phyloP scores from a whole-genome alignment of 2,329 filamentous ascomycete species.

The Xylaria sp. region DNA sequence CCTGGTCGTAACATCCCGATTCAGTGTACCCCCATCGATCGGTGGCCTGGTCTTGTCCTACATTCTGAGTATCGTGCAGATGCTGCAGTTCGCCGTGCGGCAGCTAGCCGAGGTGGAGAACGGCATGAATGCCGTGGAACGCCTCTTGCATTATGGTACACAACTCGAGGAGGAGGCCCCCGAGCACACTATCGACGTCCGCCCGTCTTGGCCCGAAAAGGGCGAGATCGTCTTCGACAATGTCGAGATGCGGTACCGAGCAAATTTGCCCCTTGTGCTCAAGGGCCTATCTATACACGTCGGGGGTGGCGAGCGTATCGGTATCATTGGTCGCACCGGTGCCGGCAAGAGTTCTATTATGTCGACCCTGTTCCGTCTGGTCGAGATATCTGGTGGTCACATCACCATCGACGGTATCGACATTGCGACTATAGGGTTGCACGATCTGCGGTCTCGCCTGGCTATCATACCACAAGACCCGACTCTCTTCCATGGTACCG shows the following conservation, averaged over 20 bases:
- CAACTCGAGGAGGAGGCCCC: constrained; percentile 90
- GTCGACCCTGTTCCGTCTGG: constrained; percentile 81
- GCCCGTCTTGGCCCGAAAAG: constrained; percentile 82
- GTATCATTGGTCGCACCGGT: constrained; percentile 83
- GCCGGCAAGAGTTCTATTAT: constrained; percentile 87
- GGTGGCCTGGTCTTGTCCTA: constrained; percentile 91
- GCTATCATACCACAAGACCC: constrained; percentile 88
- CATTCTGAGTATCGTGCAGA: constrained; percentile 90
- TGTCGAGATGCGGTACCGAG: constrained; percentile 82
- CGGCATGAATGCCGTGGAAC: constrained; percentile 96
- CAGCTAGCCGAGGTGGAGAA: constrained; percentile 97
- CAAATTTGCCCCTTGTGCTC: constrained; percentile 76
- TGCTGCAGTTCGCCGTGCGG: constrained; percentile 94
- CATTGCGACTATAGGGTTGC: constrained; percentile 78
- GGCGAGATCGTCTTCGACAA: constrained; percentile 82
- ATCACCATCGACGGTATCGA: constrained; percentile 74
- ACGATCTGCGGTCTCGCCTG: constrained; percentile 78
- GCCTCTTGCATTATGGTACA: constrained; percentile 88
- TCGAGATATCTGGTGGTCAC: constrained; percentile 70
- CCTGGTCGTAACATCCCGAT: constrained; percentile 89
- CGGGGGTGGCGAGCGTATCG: constrained; percentile 79
- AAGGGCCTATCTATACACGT: constrained; percentile 77
- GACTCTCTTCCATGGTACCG: constrained; percentile 82
- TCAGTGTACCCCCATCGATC: constrained; percentile 84
- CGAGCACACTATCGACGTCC: constrained; percentile 77